Percentiles rank a stretch among this genome's conserved stretches.
phyloP scores from a whole-genome alignment of 768 basidiomycete genomes.

The Pleurotus tuber-regium region DNA sequence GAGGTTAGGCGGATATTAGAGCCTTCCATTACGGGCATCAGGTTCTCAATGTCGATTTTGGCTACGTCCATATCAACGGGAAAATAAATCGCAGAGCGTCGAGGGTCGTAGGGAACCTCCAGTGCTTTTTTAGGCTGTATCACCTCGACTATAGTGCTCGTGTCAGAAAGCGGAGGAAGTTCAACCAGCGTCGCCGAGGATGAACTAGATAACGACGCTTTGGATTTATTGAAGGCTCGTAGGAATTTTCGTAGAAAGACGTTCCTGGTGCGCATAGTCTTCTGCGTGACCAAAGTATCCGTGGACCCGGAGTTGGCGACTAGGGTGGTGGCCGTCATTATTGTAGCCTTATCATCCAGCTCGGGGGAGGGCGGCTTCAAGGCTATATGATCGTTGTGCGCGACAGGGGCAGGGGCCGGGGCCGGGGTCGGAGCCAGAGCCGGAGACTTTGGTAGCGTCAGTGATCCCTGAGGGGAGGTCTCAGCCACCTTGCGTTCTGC shows the following conservation, averaged over 20 bases:
- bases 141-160: not conserved
- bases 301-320: not conserved
- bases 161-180: not conserved
- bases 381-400: not conserved
- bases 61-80: not conserved
- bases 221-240: not conserved
- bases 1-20: slow-evolving; percentile 23
- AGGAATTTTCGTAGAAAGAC: not conserved
- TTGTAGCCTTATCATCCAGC: not conserved
- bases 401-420: not conserved
- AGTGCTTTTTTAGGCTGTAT: not conserved
- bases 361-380: not conserved
- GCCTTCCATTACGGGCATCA: slow-evolving; percentile 7
- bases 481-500: not conserved
- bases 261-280: not conserved
- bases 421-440: not conserved
- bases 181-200: not conserved
- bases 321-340: not conserved
- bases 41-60: not conserved
- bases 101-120: slow-evolving; percentile 4
- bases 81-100: slow-evolving; percentile 2
- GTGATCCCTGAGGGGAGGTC: not conserved
- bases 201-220: not conserved
- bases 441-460: not conserved
- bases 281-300: not conserved